Conservation (phyloP, 495 filamentous ascomycete genomes). For the Immersiella caudata region DNA sequence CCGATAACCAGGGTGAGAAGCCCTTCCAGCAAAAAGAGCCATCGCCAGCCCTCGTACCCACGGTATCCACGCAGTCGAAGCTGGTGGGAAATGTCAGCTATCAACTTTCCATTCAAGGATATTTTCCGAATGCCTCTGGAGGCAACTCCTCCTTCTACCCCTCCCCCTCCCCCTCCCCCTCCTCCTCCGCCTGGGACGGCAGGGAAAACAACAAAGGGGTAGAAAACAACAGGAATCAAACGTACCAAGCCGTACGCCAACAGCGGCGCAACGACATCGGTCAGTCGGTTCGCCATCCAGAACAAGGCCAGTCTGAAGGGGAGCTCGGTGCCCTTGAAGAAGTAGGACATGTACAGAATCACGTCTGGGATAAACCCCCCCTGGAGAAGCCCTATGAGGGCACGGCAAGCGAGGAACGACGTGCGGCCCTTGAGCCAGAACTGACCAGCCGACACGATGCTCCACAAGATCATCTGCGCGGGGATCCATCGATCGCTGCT, state of each 20-base stretch:
- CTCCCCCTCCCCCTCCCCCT: too few species aligned
- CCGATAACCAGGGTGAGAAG: constrained; percentile 54
- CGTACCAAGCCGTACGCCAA: constrained; percentile 53
- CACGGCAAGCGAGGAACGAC: constrained; percentile 66
- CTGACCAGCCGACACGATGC: constrained; percentile 68
- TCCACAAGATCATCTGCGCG: constrained; percentile 78
- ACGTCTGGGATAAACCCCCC: constrained; percentile 67
- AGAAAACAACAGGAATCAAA: too few species aligned
- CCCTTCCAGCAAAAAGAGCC: constrained; percentile 55
- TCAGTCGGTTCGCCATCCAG: constrained; percentile 53
- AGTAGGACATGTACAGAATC: constrained; percentile 42
- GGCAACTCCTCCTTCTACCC: too few species aligned
- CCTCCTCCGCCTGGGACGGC: too few species aligned
- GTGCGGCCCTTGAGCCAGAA: constrained; percentile 63
- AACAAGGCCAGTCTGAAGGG: constrained; percentile 51
- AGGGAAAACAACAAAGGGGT: too few species aligned
- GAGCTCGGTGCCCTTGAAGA: constrained; percentile 55
- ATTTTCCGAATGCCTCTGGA: too few species aligned
- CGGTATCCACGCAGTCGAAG: constrained; percentile 51
- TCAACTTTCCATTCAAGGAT: too few species aligned
- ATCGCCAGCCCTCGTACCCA: constrained; percentile 61
- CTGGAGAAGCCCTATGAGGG: constrained; percentile 72
- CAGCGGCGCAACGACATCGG: constrained; percentile 51
- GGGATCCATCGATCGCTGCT: constrained; percentile 76
- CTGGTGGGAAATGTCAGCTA: too few species aligned